These are phyloP conservation scores for Selaginella tamariscina DNA, from an alignment of 75 land plant species.

Conservation along the genomic window DNA sequence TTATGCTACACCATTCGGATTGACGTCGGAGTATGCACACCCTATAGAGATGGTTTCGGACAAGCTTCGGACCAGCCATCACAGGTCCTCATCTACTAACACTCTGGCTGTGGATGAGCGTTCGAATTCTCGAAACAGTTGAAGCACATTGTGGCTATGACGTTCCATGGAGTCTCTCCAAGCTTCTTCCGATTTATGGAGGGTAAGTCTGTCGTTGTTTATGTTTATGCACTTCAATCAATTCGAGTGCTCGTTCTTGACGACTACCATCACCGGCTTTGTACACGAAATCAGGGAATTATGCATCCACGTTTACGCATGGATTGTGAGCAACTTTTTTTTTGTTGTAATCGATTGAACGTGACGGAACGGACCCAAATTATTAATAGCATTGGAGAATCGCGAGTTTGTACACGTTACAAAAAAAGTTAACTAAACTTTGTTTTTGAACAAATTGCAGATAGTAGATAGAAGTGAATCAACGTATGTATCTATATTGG, in stretches of 20 bases:
- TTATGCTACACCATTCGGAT: slow-evolving; percentile 95
- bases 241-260: slow-evolving; percentile 95
- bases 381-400: too few species aligned
- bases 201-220: slow-evolving; percentile 37
- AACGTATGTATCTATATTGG: too few species aligned
- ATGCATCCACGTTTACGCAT: slow-evolving; percentile 90
- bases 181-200: slow-evolving; percentile 79
- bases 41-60: slow-evolving; percentile 97
- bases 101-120: slow-evolving; percentile 91
- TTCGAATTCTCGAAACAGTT: slow-evolving; percentile 96
- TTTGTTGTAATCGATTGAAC: slow-evolving; percentile 14
- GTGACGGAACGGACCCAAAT: slow-evolving; percentile 66
- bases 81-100: slow-evolving; percentile 97
- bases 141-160: slow-evolving; percentile 99
- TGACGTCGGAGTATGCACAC: slow-evolving; percentile 99
- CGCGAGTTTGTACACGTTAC: too few species aligned
- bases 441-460: too few species aligned
- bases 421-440: too few species aligned
- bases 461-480: too few species aligned
- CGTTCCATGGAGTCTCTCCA: slow-evolving; percentile 97
- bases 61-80: slow-evolving; percentile 89
- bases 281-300: slow-evolving; percentile 96
- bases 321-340: slow-evolving; percentile 42
- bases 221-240: slow-evolving; percentile 23
- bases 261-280: slow-evolving; percentile 94